phyloP scores from a whole-genome alignment of 257 asterid species.

The Knoxia roxburghii region DNA sequence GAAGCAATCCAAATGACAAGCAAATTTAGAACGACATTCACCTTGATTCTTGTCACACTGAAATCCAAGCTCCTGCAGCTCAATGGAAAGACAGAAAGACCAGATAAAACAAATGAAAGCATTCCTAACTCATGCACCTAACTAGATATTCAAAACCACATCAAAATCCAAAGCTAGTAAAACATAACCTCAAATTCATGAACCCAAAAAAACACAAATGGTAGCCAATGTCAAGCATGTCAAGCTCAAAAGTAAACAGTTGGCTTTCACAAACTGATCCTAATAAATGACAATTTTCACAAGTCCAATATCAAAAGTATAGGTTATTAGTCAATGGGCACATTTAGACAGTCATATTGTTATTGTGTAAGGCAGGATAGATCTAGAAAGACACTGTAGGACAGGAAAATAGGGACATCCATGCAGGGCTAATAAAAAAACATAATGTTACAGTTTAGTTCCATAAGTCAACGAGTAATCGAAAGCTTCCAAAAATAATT shows the following conservation, averaged over 20 bases:
- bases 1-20: slow-evolving; percentile 97
- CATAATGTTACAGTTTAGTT: background rate
- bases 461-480: background rate
- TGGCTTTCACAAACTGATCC: background rate
- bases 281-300: too few relatives aligned
- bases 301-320: background rate
- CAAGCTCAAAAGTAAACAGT: background rate
- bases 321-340: background rate
- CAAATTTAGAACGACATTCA: slow-evolving; percentile 96
- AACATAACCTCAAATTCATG: background rate
- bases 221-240: too few relatives aligned
- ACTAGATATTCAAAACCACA: slow-evolving; percentile 3
- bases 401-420: background rate
- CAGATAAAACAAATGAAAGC: slow-evolving; percentile 6
- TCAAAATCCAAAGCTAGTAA: slow-evolving; percentile 1
- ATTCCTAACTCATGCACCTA: slow-evolving; percentile 2
- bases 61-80: slow-evolving; percentile 90
- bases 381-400: background rate
- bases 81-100: slow-evolving; percentile 17
- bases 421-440: background rate
- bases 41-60: slow-evolving; percentile 86
- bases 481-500: background rate
- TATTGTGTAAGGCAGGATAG: background rate
- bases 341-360: background rate
- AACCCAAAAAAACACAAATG: background rate